Evolutionary conservation across 2,329 filamentous ascomycete genomes (phyloP).

Genomic region (Didymella exigua): DNA sequence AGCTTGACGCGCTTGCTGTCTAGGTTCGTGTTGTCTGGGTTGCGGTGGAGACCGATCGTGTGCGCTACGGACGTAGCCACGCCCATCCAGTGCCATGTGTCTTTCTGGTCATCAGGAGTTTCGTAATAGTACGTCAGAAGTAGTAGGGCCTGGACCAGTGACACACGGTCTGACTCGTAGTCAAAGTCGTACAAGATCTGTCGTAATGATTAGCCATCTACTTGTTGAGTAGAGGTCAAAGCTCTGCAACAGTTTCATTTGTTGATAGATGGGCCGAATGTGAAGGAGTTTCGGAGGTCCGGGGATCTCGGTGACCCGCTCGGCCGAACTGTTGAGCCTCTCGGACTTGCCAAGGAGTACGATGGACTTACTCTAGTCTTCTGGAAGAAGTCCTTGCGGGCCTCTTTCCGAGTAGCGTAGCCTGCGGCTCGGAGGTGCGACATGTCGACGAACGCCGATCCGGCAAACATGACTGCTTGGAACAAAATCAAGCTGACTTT

Average conservation of each 20-base stretch:
- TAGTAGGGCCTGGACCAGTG: conserved; percentile 84
- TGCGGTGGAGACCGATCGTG: conserved; percentile 89
- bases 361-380: conserved; percentile 73
- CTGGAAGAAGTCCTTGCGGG: conserved; percentile 86
- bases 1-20: conserved; percentile 74
- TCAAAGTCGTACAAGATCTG: conserved; percentile 92
- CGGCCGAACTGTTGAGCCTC: conserved; percentile 19
- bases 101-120: conserved; percentile 94
- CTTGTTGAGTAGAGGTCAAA: neutral
- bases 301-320: conserved; percentile 7
- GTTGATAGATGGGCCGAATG: conserved; percentile 12
- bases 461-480: conserved; percentile 94
- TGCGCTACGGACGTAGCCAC: conserved; percentile 91
- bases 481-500: conserved; percentile 85
- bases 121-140: conserved; percentile 99
- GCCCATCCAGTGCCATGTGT: conserved; percentile 99
- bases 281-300: conserved; percentile 3
- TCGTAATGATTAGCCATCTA: conserved; percentile 7
- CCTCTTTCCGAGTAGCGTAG: conserved; percentile 76
- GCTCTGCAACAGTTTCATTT: conserved; percentile 8
- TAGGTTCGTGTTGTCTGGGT: conserved; percentile 80
- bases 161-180: conserved; percentile 87
- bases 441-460: conserved; percentile 85
- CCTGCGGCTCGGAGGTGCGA: conserved; percentile 76
- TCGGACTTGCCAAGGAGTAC: conserved; percentile 6